phyloP scores from a whole-genome alignment of 1,284 basidiomycete species.

The Hymenochaete sp. region DNA sequence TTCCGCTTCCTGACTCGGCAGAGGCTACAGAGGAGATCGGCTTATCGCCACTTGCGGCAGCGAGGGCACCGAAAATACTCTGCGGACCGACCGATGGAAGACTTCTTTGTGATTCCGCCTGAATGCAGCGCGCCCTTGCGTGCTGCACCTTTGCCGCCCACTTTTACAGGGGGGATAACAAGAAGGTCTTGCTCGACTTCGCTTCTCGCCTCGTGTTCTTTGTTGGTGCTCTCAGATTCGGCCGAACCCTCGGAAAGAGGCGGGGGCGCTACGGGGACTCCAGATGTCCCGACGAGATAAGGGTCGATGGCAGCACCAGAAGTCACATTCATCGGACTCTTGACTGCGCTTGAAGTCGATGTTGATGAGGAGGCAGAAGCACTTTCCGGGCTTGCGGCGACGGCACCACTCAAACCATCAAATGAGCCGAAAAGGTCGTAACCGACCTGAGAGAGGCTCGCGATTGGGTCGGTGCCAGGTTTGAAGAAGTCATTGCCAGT shows the following conservation, averaged over 20 bases:
- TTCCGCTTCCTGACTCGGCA: conserved; percentile 15
- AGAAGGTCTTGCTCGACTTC: conserved; percentile 24
- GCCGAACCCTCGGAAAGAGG: too few relatives aligned
- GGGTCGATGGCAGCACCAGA: conserved; percentile 41
- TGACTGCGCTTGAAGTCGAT: conserved; percentile 22
- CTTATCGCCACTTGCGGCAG: conserved; percentile 18
- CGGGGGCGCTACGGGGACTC: too few relatives aligned
- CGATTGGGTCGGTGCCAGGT: conserved; percentile 25
- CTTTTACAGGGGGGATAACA: conserved; percentile 37
- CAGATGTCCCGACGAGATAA: conserved; percentile 40
- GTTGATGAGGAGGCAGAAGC: conserved; percentile 15
- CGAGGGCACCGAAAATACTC: conserved; percentile 31
- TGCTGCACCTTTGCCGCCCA: conserved; percentile 52
- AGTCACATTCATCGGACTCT: conserved; percentile 22
- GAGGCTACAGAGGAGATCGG: conserved; percentile 22
- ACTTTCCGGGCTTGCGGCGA: conserved; percentile 9
- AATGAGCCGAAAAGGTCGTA: conserved; percentile 33
- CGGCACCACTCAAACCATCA: neutral
- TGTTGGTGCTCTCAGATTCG: too few relatives aligned
- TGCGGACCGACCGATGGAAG: conserved; percentile 23
- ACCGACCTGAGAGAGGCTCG: conserved; percentile 26
- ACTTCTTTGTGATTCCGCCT: conserved; percentile 63
- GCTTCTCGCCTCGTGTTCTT: too few relatives aligned
- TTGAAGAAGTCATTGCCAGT: conserved; percentile 31
- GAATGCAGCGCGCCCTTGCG: conserved; percentile 63